Evolutionary conservation across 2,329 filamentous ascomycete genomes (phyloP).

Genomic region (Tolypocladium capitatum): DNA sequence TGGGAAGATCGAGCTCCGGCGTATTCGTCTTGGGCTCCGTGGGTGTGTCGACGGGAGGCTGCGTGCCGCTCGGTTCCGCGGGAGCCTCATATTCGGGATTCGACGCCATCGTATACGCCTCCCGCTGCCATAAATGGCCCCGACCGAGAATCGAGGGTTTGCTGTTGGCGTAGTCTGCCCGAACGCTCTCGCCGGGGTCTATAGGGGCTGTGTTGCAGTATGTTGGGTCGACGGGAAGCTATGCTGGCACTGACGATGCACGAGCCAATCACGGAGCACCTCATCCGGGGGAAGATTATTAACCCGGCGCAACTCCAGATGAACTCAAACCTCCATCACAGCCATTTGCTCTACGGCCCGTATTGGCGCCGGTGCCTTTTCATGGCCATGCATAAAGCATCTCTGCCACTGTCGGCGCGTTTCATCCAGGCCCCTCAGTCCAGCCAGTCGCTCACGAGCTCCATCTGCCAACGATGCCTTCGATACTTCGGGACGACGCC

Average conservation of each 20-base stretch:
- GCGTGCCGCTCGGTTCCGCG: constrained; percentile 8
- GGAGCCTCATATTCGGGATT: constrained; percentile 22
- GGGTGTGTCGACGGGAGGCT: constrained; percentile 18
- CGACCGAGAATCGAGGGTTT: background rate
- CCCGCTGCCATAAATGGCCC: constrained; percentile 9
- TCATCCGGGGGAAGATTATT: constrained; percentile 14
- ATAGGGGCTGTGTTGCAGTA: background rate
- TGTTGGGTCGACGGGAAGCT: background rate
- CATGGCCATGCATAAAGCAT: background rate
- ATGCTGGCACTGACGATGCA: background rate
- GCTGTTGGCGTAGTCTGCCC: background rate
- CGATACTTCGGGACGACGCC: constrained; percentile 35
- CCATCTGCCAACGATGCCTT: constrained; percentile 32
- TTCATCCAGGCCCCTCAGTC: background rate
- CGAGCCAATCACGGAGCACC: background rate
- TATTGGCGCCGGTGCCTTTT: background rate
- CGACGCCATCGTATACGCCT: constrained; percentile 20
- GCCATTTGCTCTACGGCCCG: background rate
- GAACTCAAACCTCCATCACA: background rate
- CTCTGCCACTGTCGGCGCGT: background rate
- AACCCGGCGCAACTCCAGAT: constrained; percentile 13
- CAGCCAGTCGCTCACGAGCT: background rate
- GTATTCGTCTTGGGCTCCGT: constrained; percentile 33
- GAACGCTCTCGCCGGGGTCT: background rate
- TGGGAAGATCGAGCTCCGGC: constrained; percentile 76